A percentile compares a stretch with the other conserved stretches of the same genome.
Conservation (phyloP, 768 basidiomycete species). For the Pleurotus pulmonarius region DNA sequence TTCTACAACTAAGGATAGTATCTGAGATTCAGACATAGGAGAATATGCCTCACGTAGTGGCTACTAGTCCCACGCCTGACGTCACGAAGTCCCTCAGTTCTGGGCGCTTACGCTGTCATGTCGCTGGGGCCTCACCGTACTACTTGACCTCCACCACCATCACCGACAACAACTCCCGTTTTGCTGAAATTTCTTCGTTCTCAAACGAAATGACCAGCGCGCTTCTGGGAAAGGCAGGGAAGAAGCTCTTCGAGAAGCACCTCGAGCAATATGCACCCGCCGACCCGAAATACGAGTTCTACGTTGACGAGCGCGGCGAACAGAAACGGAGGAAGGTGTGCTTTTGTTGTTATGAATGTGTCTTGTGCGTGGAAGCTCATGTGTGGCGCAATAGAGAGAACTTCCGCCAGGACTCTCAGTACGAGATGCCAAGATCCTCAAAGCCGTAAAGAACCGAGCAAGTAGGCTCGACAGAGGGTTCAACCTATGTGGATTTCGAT, state of each 20-base stretch:
- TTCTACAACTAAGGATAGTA: too few species aligned
- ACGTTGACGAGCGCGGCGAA: slow-evolving; percentile 52
- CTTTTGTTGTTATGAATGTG: background rate
- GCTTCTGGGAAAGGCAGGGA: slow-evolving; percentile 43
- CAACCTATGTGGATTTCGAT: slow-evolving; percentile 70
- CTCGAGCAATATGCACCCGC: slow-evolving; percentile 62
- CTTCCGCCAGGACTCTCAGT: slow-evolving; percentile 73
- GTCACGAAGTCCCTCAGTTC: too few species aligned
- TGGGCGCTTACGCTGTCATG: too few species aligned
- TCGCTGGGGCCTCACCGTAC: too few species aligned
- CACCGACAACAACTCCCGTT: too few species aligned
- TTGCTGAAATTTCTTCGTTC: too few species aligned
- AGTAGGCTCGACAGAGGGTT: slow-evolving; percentile 90
- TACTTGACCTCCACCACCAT: too few species aligned
- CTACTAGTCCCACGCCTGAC: too few species aligned
- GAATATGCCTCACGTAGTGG: too few species aligned
- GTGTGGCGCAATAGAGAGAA: slow-evolving; percentile 42
- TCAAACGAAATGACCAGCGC: background rate
- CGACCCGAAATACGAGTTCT: slow-evolving; percentile 73
- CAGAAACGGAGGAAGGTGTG: slow-evolving; percentile 55
- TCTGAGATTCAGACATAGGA: too few species aligned
- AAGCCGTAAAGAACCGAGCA: slow-evolving; percentile 71
- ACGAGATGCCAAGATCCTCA: slow-evolving; percentile 72
- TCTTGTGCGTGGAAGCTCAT: background rate
- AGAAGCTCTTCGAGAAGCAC: slow-evolving; percentile 60